A percentile compares a stretch with the other conserved stretches of the same genome.
phyloP scores from a whole-genome alignment of 768 basidiomycete genomes.

The Russula ochroleuca region DNA sequence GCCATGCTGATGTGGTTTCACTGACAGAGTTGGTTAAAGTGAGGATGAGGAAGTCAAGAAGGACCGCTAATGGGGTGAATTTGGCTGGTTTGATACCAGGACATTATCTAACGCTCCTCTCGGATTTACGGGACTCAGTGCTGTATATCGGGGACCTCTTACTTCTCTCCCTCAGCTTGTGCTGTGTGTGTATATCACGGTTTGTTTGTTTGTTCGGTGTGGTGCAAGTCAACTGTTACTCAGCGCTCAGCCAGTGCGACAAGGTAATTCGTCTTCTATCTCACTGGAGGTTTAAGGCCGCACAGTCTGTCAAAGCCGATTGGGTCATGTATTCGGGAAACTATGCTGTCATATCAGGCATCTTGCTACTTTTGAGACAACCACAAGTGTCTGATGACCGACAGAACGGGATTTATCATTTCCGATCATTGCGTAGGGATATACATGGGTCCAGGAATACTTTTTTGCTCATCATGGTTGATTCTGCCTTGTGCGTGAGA shows the following conservation, averaged over 20 bases:
- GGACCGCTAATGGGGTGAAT: slow-evolving; percentile 31
- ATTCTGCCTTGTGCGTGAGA: too few relatives aligned
- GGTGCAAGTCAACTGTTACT: not conserved
- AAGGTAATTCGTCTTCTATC: not conserved
- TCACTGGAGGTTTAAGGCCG: not conserved
- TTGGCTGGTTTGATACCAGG: slow-evolving; percentile 1
- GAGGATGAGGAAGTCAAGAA: slow-evolving; percentile 33
- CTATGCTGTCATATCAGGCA: not conserved
- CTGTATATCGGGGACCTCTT: slow-evolving; percentile 11
- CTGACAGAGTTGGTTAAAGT: slow-evolving; percentile 22
- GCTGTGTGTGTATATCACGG: slow-evolving; percentile 5
- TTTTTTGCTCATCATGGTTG: too few relatives aligned
- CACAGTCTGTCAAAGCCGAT: not conserved
- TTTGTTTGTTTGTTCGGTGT: not conserved
- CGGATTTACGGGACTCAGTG: slow-evolving; percentile 11
- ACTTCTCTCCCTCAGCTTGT: not conserved
- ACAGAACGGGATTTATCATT: not conserved
- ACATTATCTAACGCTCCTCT: slow-evolving; percentile 9
- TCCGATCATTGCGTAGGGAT: not conserved
- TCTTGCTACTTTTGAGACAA: not conserved
- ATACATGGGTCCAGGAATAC: not conserved
- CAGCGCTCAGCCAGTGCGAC: not conserved
- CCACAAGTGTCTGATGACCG: too few relatives aligned
- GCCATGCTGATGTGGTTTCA: not conserved
- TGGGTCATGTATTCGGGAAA: not conserved